Evolutionary conservation across 2,329 filamentous ascomycete species (phyloP).

Genomic region (Alternaria sp.): DNA sequence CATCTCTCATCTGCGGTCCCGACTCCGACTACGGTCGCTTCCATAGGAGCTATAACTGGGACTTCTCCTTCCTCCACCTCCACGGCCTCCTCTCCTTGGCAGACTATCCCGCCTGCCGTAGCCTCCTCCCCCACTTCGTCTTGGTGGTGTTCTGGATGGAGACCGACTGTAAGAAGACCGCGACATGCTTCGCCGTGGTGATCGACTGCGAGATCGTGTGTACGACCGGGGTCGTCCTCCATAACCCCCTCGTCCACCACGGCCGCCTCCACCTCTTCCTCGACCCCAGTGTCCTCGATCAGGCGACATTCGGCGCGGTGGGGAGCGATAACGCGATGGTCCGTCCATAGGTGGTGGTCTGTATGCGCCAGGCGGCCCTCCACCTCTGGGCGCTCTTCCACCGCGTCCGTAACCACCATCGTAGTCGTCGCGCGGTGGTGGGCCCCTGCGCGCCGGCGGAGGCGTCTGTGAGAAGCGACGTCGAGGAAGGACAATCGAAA

Average conservation of each 20-base stretch:
- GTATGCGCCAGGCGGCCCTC: conserved; percentile 49
- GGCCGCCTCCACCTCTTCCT: conserved; percentile 42
- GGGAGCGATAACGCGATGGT: conserved; percentile 47
- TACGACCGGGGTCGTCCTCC: conserved; percentile 40
- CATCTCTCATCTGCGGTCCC: conserved; percentile 33
- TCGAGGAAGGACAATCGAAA: conserved; percentile 86
- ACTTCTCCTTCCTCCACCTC: conserved; percentile 58
- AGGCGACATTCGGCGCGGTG: conserved; percentile 44
- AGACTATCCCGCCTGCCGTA: conserved; percentile 24
- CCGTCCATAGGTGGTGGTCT: conserved; percentile 48
- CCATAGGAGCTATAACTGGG: conserved; percentile 71
- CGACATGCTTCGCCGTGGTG: conserved; percentile 52
- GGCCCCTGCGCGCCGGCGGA: conserved; percentile 70
- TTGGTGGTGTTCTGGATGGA: conserved; percentile 42
- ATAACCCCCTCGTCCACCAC: conserved; percentile 43
- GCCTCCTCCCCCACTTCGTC: conserved; percentile 28
- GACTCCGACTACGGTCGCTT: conserved; percentile 61
- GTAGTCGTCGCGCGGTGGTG: conserved; percentile 37
- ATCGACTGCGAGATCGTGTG: conserved; percentile 52
- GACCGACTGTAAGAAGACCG: conserved; percentile 54
- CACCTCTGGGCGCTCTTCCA: conserved; percentile 28
- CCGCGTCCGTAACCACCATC: conserved; percentile 27
- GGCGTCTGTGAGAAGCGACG: conserved; percentile 84
- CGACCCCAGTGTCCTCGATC: conserved; percentile 34
- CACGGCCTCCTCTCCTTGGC: conserved; percentile 26